Evolutionary conservation across 2,329 filamentous ascomycete species (phyloP), one percentile per base, ranked within the genome.

Genomic region (Ceratocystis ficicola): DNA sequence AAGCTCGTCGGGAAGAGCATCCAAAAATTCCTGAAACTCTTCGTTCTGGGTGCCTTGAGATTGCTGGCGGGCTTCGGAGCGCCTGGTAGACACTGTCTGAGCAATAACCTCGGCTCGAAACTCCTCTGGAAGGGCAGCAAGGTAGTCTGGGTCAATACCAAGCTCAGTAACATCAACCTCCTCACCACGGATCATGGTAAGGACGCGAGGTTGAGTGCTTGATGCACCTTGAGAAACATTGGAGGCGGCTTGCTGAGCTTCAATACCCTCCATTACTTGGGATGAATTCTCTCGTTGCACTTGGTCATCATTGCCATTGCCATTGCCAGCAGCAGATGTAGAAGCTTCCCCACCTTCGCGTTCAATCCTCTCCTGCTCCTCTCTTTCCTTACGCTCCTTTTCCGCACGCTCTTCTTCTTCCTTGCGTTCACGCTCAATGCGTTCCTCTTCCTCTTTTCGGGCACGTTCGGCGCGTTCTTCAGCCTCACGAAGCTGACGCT

Each of bases 71-170:
- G 90, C 89, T 74, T 94, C 85, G 6, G 88, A 88, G 69, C 93
- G 86, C 70, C 93, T 84, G 69, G 90, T 86, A 64, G 89, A 90
- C 69, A 96, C 83, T 67, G 95, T 91, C 69, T 92, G 86, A 74
- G 95, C 90, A 69, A 99, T 89, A 62, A 99, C 94, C 73, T 99
- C 94, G 74, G 97, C 93, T 59, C 94, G 84, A 73, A 97, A 86
- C 68, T 99, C 95, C 71, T 99, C 94, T 0, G 94, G 94, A n/a
- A 99, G 78, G n/a, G 93, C 95, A 67, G 94, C 90, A 5, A 99
- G 83, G 75, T 96, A 99, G 66, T 95, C 92, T 17, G 88, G 84
- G 73, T 99, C 94, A 71, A 99, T 97, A 62, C 93, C 92, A 68
- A 99, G 81, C 68, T 90, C 89, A 0, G 94, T 99, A 62, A 99